Conservation (phyloP, 371 early-diverging fungal genomes). For the Cokeromyces recurvatus region DNA sequence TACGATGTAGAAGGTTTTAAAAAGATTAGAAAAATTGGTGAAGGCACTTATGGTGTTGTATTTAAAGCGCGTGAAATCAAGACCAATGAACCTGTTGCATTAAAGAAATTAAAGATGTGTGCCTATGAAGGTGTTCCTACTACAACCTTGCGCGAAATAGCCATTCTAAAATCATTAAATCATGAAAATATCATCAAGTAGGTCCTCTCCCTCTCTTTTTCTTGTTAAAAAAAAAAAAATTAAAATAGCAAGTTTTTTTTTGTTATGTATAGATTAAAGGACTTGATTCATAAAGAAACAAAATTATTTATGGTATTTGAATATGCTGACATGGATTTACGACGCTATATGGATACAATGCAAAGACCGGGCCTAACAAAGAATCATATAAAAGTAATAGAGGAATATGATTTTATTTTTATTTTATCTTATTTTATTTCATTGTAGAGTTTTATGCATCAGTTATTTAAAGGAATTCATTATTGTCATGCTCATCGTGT, state of each 20-base stretch:
- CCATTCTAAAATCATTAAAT: constrained; percentile 92
- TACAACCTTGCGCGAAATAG: constrained; percentile 96
- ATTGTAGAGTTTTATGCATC: constrained; percentile 92
- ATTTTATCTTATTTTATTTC: not conserved
- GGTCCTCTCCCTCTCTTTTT: too few species aligned
- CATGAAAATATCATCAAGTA: constrained; percentile 91
- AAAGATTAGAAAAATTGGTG: constrained; percentile 93
- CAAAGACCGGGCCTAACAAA: constrained; percentile 56
- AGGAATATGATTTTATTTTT: not conserved
- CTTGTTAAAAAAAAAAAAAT: constrained; percentile 8
- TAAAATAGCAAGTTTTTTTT: not conserved
- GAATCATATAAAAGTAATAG: constrained; percentile 63
- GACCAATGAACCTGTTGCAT: constrained; percentile 82
- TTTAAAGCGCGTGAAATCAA: constrained; percentile 83
- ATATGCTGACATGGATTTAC: constrained; percentile 94
- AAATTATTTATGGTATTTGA: constrained; percentile 97
- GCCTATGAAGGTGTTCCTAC: constrained; percentile 94
- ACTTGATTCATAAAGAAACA: constrained; percentile 86
- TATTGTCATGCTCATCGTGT: constrained; percentile 89
- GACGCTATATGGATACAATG: constrained; percentile 84
- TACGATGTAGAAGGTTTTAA: constrained; percentile 40
- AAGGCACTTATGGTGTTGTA: constrained; percentile 97
- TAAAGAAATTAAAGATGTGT: constrained; percentile 93
- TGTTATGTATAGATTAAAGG: constrained; percentile 62
- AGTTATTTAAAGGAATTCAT: constrained; percentile 76